A percentile compares a stretch with the other conserved stretches of the same genome.
These are phyloP conservation scores for Coprinopsis marcescibilis DNA, from an alignment of 768 basidiomycete genomes.

Conservation along the genomic window DNA sequence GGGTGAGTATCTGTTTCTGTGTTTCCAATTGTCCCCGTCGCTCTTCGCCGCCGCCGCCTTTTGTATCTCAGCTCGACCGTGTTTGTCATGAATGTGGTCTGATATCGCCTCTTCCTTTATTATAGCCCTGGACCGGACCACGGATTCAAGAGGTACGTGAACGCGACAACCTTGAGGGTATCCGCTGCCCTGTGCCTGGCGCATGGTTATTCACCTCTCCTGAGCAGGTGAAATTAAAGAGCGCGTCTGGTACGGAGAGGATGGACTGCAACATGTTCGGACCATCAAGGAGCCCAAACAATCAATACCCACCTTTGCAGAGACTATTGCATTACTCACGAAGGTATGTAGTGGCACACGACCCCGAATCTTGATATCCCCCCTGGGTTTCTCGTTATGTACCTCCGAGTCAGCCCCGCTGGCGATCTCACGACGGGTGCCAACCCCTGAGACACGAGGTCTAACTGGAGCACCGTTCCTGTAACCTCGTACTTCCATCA, in stretches of 20 bases:
- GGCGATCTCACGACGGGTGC: neutral
- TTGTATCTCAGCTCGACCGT: constrained; percentile 11
- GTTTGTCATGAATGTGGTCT: constrained; percentile 11
- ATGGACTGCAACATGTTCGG: constrained; percentile 72
- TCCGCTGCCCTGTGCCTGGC: neutral
- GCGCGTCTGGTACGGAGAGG: constrained; percentile 62
- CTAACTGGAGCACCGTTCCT: too few species aligned
- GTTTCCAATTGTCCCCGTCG: neutral
- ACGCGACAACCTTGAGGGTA: neutral
- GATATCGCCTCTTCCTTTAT: constrained; percentile 16
- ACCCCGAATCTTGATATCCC: too few species aligned
- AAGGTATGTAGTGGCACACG: constrained; percentile 39
- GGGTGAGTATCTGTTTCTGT: constrained; percentile 28
- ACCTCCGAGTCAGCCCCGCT: neutral
- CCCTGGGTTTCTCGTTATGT: too few species aligned
- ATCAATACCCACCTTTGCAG: constrained; percentile 82
- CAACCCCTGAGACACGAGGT: neutral
- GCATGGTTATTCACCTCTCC: constrained; percentile 16
- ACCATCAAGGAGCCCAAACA: constrained; percentile 80
- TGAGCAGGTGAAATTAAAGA: constrained; percentile 59
- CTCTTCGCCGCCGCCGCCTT: constrained; percentile 9
- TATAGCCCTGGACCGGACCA: constrained; percentile 70
- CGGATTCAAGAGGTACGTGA: constrained; percentile 60
- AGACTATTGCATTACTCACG: constrained; percentile 79
- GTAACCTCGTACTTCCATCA: too few species aligned